Percentiles rank a stretch among this genome's conserved stretches.
Evolutionary conservation across 352 stramenopile species (phyloP).

Genomic region (Pythium phragmitis): DNA sequence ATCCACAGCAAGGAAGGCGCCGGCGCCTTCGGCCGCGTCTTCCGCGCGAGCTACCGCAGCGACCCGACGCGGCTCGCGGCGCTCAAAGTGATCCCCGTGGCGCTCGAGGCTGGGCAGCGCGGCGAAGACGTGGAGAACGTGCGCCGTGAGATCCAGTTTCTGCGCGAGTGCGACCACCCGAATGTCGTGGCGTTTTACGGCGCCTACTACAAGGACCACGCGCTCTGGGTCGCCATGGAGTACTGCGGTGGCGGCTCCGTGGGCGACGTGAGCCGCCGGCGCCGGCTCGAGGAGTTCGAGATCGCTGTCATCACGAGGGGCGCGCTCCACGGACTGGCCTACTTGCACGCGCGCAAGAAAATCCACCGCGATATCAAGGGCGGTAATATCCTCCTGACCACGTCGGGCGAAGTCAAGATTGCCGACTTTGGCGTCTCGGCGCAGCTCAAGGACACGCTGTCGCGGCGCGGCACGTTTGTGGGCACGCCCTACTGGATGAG

Average conservation of each 20-base stretch:
- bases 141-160: slow-evolving; percentile 66
- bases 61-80: slow-evolving; percentile 44
- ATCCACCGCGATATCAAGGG: slow-evolving; percentile 94
- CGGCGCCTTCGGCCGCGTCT: slow-evolving; percentile 68
- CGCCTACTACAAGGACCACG: slow-evolving; percentile 81
- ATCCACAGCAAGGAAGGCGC: slow-evolving; percentile 72
- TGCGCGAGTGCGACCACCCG: slow-evolving; percentile 69
- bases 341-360: slow-evolving; percentile 83
- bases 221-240: slow-evolving; percentile 90
- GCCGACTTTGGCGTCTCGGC: slow-evolving; percentile 91
- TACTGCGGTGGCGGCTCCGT: slow-evolving; percentile 85
- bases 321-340: slow-evolving; percentile 73
- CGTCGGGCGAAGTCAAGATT: slow-evolving; percentile 92
- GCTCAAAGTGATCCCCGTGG: slow-evolving; percentile 76
- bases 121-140: slow-evolving; percentile 74
- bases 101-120: slow-evolving; percentile 55
- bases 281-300: slow-evolving; percentile 57
- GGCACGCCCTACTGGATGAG: slow-evolving; percentile 95
- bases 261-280: slow-evolving; percentile 59
- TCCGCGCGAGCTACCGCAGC: slow-evolving; percentile 52
- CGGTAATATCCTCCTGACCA: slow-evolving; percentile 95
- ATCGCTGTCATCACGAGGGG: slow-evolving; percentile 80
- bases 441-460: slow-evolving; percentile 58
- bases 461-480: slow-evolving; percentile 73
- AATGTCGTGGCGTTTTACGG: slow-evolving; percentile 79